phyloP scores from a whole-genome alignment of 2,329 filamentous ascomycete genomes.

The Aspergillus niger region DNA sequence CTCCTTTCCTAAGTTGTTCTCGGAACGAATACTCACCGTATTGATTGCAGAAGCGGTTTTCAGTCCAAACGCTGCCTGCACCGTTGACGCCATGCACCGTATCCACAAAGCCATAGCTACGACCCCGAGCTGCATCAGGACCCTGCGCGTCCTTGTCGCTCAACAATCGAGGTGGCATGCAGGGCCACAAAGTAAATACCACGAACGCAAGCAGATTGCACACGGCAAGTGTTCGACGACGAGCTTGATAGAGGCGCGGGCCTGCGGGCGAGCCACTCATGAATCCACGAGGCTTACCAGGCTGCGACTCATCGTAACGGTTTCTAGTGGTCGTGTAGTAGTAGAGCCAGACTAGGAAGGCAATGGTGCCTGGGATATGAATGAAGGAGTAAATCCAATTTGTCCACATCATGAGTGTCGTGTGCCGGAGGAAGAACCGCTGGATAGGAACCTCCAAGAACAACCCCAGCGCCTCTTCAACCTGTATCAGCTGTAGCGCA shows the following conservation, averaged over 20 bases:
- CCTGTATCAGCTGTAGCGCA: slow-evolving; percentile 66
- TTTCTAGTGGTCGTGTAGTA: slow-evolving; percentile 69
- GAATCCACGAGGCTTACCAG: slow-evolving; percentile 39
- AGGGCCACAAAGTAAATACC: slow-evolving; percentile 61
- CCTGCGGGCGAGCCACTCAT: slow-evolving; percentile 49
- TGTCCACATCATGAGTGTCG: slow-evolving; percentile 65
- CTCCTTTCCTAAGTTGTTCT: not conserved
- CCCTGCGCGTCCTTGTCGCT: slow-evolving; percentile 58
- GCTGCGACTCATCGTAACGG: slow-evolving; percentile 45
- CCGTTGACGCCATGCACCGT: slow-evolving; percentile 60
- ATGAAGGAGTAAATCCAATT: slow-evolving; percentile 76
- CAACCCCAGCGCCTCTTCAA: slow-evolving; percentile 66
- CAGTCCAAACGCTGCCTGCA: slow-evolving; percentile 70
- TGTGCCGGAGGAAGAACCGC: slow-evolving; percentile 56
- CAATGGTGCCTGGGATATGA: slow-evolving; percentile 74
- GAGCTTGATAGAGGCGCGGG: slow-evolving; percentile 56
- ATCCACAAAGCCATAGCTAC: slow-evolving; percentile 62
- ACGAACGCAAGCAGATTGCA: slow-evolving; percentile 63
- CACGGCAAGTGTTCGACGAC: slow-evolving; percentile 58
- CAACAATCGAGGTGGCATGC: slow-evolving; percentile 61
- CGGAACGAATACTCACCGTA: slow-evolving; percentile 57
- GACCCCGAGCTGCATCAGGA: slow-evolving; percentile 58
- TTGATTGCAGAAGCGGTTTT: slow-evolving; percentile 74
- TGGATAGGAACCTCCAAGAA: slow-evolving; percentile 68
- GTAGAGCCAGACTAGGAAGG: slow-evolving; percentile 68